phyloP scores from a whole-genome alignment of 129 eudicot genomes.

The Artemisia tridentata region DNA sequence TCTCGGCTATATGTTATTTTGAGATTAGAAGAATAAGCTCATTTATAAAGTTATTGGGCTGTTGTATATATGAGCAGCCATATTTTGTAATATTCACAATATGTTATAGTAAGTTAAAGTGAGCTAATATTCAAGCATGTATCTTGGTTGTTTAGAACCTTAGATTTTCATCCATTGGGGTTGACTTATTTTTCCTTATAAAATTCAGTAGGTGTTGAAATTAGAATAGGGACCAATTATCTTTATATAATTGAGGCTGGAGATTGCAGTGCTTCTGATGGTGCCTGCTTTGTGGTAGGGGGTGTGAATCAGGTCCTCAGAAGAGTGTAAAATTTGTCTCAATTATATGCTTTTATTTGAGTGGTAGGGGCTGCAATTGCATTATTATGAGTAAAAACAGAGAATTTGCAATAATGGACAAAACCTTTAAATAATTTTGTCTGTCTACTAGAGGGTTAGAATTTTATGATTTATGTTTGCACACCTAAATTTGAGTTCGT shows the following conservation, averaged over 20 bases:
- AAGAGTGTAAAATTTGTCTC: neutral
- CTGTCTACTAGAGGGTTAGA: too few species aligned
- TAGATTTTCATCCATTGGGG: neutral
- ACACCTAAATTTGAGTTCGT: too few species aligned
- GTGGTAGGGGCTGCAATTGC: too few species aligned
- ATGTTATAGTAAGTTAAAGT: neutral
- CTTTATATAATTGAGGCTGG: neutral
- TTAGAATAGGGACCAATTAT: neutral
- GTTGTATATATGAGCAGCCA: slow-evolving; percentile 15
- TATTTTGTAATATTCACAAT: slow-evolving; percentile 2
- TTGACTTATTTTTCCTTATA: neutral
- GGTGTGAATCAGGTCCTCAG: slow-evolving; percentile 14
- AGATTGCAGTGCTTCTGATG: slow-evolving; percentile 14
- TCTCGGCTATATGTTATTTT: neutral
- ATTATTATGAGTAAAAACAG: too few species aligned
- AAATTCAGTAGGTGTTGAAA: neutral
- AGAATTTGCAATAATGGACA: too few species aligned
- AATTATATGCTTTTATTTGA: neutral
- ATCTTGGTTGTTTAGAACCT: neutral
- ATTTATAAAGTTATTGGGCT: slow-evolving; percentile 8
- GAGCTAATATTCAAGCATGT: neutral
- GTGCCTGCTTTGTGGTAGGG: slow-evolving; percentile 12
- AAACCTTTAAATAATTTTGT: too few species aligned
- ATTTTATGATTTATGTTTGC: too few species aligned
- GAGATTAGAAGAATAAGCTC: neutral